Conservation (phyloP, 2,329 filamentous ascomycete species). For the Fulvia fulva region DNA sequence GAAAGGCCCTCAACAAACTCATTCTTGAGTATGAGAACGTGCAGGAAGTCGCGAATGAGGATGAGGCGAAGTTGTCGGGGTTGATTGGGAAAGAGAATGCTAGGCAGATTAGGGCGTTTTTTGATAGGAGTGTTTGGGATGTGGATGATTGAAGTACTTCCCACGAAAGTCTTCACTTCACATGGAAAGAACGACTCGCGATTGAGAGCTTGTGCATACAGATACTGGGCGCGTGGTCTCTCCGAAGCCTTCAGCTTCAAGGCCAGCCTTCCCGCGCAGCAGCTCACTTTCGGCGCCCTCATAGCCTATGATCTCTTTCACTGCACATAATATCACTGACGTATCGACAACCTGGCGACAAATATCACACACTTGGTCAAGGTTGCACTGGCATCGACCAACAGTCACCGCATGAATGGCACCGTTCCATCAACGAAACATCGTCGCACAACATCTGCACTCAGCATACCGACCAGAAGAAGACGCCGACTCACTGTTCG, state of each 20-base stretch:
- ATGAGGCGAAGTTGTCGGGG: slow-evolving; percentile 64
- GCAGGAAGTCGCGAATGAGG: slow-evolving; percentile 80
- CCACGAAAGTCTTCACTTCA: background rate
- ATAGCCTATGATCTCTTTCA: background rate
- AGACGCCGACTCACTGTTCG: too few species aligned
- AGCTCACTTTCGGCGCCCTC: background rate
- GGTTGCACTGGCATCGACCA: background rate
- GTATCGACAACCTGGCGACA: too few species aligned
- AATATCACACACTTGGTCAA: background rate
- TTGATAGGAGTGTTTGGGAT: slow-evolving; percentile 62
- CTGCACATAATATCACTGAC: too few species aligned
- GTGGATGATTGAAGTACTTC: slow-evolving; percentile 27
- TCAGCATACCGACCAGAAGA: background rate
- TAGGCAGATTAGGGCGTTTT: slow-evolving; percentile 74
- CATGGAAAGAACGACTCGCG: background rate
- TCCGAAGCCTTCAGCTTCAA: too few species aligned
- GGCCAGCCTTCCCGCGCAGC: background rate
- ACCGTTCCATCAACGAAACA: background rate
- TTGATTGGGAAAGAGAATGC: slow-evolving; percentile 75
- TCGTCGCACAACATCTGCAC: background rate
- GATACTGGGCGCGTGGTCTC: background rate
- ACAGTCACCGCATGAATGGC: background rate
- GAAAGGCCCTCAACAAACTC: slow-evolving; percentile 70
- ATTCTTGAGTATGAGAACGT: slow-evolving; percentile 72
- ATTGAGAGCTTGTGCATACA: background rate